Base-by-base conservation (phyloP, 2,329 filamentous ascomycete species). In the Arthrobotrys entomopaga region DNA sequence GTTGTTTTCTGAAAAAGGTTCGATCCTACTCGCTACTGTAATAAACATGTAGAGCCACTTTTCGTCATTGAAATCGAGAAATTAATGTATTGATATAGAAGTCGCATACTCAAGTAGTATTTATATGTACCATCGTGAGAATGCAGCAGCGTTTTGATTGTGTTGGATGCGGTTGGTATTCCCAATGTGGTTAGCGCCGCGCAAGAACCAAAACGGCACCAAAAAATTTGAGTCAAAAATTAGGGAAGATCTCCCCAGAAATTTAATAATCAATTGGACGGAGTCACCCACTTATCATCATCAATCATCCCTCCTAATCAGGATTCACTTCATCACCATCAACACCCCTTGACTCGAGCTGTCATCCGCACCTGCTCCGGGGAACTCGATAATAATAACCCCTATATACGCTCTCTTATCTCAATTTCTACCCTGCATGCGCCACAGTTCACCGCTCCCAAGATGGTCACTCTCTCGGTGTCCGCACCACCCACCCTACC, bases 381-480 rank as follows among this genome's bases (percentile, higher is more conserved):
- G 60, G n/a, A 54, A 52, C 29, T 59, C 53, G 24, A 72, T 13
- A 11, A 11, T 46, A 65, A 24, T 8, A 13, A 8, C 38, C 42
- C 13, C 2, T 24, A 24, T 46, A 29, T 15, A 42, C 20, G n/a
- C 4, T 50, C 29, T 52, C 20, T 5, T 19, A 56, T 20, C 20
- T 61, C 40, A 13, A 16, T 34, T 34, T 34, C 52, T 49, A 65
- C 63, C 42, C 57, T 65, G 63, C 42, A 73, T 73, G 69, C 54
- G 50, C 49, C 50, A 54, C 60, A 22, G 16, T 29, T 46, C 24
- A 19, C 34, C 46, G 29, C 52, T 8, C 6, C 26, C 40, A 58
- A 43, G 50, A 74, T 74, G 70, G 63, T 42, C 34, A 64, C 63
- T 53, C 26, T 74, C 34, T 74, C 70, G 57, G 70, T 61, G 70